phyloP scores from a whole-genome alignment of 768 basidiomycete genomes.

The Boletus reticuloceps region DNA sequence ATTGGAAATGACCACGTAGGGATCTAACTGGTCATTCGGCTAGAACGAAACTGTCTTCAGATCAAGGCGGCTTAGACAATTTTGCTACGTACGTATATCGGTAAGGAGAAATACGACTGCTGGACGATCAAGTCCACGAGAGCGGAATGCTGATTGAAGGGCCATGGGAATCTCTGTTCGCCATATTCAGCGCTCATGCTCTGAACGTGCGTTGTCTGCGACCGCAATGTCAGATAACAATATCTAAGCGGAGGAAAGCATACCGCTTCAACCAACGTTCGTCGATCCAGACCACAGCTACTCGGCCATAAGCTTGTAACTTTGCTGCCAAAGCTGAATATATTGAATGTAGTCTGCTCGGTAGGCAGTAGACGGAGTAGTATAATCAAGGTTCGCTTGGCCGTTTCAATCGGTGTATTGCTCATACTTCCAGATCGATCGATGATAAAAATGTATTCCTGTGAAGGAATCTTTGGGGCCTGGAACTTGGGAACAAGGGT shows the following conservation, averaged over 20 bases:
- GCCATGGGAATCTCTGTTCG: constrained; percentile 50
- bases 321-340: constrained; percentile 49
- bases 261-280: constrained; percentile 37
- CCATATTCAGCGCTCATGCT: constrained; percentile 43
- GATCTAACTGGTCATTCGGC: constrained; percentile 14
- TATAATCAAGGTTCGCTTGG: constrained; percentile 45
- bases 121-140: constrained; percentile 35
- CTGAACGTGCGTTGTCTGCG: constrained; percentile 40
- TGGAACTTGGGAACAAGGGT: constrained; percentile 53
- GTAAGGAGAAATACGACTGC: constrained; percentile 57
- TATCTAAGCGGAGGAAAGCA: neutral
- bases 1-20: constrained; percentile 18
- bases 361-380: constrained; percentile 49
- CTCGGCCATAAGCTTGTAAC: constrained; percentile 34
- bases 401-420: constrained; percentile 39
- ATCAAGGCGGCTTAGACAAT: neutral
- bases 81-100: constrained; percentile 36
- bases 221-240: constrained; percentile 5
- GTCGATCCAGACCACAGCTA: constrained; percentile 33
- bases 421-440: constrained; percentile 60
- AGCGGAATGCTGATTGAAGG: constrained; percentile 37
- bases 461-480: constrained; percentile 39
- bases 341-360: constrained; percentile 47
- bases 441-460: constrained; percentile 61
- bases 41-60: neutral